A percentile compares a stretch with the other conserved stretches of the same genome.
phyloP scores from a whole-genome alignment of 176 grass and related monocot species.

The Oryza coarctata region DNA sequence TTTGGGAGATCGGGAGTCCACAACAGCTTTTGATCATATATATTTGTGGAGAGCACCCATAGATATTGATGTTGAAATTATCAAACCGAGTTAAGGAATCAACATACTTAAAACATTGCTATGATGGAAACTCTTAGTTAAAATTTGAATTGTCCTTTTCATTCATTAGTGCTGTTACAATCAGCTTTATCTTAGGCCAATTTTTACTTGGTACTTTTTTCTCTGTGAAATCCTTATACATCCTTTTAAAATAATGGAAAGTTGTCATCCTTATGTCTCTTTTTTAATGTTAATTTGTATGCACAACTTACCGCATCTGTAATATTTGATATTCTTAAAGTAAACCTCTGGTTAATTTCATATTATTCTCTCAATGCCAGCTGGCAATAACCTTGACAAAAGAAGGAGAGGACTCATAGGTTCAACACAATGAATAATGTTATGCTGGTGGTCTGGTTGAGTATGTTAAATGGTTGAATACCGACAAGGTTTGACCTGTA shows the following conservation, averaged over 20 bases:
- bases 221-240: not conserved
- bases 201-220: not conserved
- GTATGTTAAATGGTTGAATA: conserved; percentile 97
- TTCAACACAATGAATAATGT: conserved; percentile 79
- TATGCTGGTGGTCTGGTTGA: conserved; percentile 94
- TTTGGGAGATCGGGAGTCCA: not conserved
- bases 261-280: conserved; percentile 9
- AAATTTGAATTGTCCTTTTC: conserved; percentile 1
- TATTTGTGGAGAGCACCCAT: conserved; percentile 4
- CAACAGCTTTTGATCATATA: conserved; percentile 9
- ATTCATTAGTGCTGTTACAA: not conserved
- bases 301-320: not conserved
- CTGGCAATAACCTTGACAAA: conserved; percentile 84
- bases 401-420: conserved; percentile 55
- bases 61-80: conserved; percentile 13
- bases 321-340: conserved; percentile 18
- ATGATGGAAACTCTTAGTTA: not conserved
- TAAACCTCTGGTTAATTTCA: conserved; percentile 21
- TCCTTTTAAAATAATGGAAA: not conserved
- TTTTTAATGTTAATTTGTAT: conserved; percentile 8
- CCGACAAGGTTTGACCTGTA: conserved; percentile 71
- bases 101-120: not conserved
- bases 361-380: conserved; percentile 45
- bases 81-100: not conserved
- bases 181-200: not conserved